Evolutionary conservation across 768 basidiomycete species (phyloP).

Genomic region (Lactarius sanguifluus): DNA sequence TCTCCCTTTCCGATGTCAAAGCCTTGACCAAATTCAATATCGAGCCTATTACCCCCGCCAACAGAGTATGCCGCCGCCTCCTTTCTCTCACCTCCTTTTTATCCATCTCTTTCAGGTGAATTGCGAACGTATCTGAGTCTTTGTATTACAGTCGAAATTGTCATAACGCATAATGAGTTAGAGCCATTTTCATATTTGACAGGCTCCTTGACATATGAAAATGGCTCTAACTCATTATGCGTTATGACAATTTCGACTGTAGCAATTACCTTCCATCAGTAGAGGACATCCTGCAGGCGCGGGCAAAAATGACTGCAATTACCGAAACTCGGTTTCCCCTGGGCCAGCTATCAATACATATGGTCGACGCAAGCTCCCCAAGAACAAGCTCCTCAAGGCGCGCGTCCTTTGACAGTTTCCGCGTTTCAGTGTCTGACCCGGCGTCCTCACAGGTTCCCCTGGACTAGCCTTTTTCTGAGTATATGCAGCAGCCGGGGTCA

Average conservation of each 20-base stretch:
- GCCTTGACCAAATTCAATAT: slow-evolving; percentile 86
- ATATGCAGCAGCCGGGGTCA: too few relatives aligned
- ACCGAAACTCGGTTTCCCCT: slow-evolving; percentile 81
- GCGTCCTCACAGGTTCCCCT: too few relatives aligned
- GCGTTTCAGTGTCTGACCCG: too few relatives aligned
- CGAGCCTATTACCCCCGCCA: slow-evolving; percentile 66
- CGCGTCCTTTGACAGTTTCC: too few relatives aligned
- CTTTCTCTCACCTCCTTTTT: slow-evolving; percentile 28
- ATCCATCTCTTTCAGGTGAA: slow-evolving; percentile 36
- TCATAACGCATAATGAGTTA: too few relatives aligned
- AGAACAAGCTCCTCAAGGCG: too few relatives aligned
- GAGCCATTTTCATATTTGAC: too few relatives aligned
- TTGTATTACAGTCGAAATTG: too few relatives aligned
- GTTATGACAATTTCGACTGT: too few relatives aligned
- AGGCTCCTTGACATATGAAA: too few relatives aligned
- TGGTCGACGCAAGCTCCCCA: slow-evolving; percentile 51
- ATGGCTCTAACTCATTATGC: too few relatives aligned
- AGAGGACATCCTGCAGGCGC: slow-evolving; percentile 83
- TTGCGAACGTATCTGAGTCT: slow-evolving; percentile 57
- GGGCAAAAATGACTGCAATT: slow-evolving; percentile 87
- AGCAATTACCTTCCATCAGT: slow-evolving; percentile 83
- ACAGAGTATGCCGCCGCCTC: slow-evolving; percentile 45
- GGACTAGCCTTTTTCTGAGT: too few relatives aligned
- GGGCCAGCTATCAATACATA: slow-evolving; percentile 59
- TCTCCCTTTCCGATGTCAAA: slow-evolving; percentile 68